Evolutionary conservation across 148 eudicot species (phyloP), one percentile per base, ranked within the genome.

Genomic region (Beta vulgaris): DNA sequence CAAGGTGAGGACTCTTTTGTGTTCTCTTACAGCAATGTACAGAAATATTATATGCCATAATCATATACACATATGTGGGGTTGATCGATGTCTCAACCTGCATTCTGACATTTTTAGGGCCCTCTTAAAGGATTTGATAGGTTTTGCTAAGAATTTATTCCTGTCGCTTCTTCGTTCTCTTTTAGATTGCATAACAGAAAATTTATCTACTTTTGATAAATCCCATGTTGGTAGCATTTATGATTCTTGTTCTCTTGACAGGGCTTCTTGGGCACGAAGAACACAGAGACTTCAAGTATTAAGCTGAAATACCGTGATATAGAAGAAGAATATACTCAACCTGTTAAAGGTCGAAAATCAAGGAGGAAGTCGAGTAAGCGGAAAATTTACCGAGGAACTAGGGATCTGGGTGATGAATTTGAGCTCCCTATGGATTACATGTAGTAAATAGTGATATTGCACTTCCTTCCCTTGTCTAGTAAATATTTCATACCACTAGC

Each of bases 361-460:
- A 80, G 60, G n/a, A 85, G 77, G 67, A 82, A 71, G 19, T 77
- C 68, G 32, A 37, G 64, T 48, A 59, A 82, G 40, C 82, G 71
- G 63, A 85, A 78, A 62, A 70, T 16, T 44, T 44, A 55, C 40
- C 70, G 57, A 1, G 67, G 77, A 73, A 64, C 15, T 42, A 78
- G 77, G 78, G 80, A 75, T 51, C 15, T 65, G 12, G 73, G 25
- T 8, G 84, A 83, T 69, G 87, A 87, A 6, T 86, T 87, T 87
- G 93, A 90, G 73, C 88, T 90, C 37, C 93, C 91, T 0, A 87
- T 86, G 86, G 91, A 87, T 80, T 90, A 79, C 74, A 74, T 90
- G 71, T 90, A 83, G 79, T 39, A 2, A 67, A 58, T 36, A 55
- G 26, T 48, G 32, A 7, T n/a, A 11, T 36, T 2, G 4, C n/a